Evolutionary conservation across 768 basidiomycete species (phyloP), one percentile per base, ranked within the genome.

Genomic region (Boletales sp.): DNA sequence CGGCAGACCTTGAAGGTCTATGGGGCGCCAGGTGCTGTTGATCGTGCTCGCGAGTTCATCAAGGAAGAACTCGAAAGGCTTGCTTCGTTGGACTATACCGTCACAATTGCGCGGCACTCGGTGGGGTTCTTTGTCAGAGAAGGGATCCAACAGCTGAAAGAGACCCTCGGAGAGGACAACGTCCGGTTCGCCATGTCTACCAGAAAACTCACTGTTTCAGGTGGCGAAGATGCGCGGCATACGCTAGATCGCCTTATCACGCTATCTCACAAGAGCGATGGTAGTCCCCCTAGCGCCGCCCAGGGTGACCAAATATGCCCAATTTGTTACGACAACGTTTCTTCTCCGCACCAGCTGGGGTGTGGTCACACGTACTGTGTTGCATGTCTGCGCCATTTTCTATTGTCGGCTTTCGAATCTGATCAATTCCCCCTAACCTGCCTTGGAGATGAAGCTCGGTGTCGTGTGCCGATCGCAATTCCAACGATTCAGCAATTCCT

Each of bases 331-430:
- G 75, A 78, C 50, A 55, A 4, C 1, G 46, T 69, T 12, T 75
- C 10, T 58, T 72, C 17, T 78, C 83, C 1, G 57, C 81, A 21
- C 70, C 71, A 44, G 13, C 70, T 90, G 1, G 68, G 64, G 5
- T 91, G 89, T 52, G 81, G 84, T 0, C 88, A 91, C 59, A 51
- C 57, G 0, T 88, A 82, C 74, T 91, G 89, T 59, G 73, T 75
- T 15, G 60, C 72, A 0, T 91, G 89, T 53, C 58, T 90, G 11
- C 58, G 67, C 13, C 70, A 73, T 44, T 86, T 86, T 57, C 70
- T 90, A 31, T 66, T 66, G 13, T 77, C 86, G 1, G 73, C 85
- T 1, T 61, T 76, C 25, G 78, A 82, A 28, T 77, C 72, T 43
- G 77, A 76, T 31, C 68, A 70, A 5, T 84, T 90, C 60, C 87